phyloP scores from a whole-genome alignment of 495 filamentous ascomycete genomes.

The Penicillium tannophilum region DNA sequence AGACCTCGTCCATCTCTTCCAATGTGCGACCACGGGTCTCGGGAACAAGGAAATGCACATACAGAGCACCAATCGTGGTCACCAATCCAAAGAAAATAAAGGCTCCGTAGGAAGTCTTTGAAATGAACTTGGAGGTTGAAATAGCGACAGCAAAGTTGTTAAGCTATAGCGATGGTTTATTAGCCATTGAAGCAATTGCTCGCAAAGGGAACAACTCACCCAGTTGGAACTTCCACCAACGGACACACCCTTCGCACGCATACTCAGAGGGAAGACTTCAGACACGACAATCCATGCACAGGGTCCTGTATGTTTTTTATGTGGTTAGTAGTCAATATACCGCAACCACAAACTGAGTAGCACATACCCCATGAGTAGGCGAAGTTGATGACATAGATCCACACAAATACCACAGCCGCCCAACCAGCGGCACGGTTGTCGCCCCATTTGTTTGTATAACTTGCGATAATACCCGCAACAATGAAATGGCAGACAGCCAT shows the following conservation, averaged over 20 bases:
- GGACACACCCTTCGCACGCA: constrained; percentile 48
- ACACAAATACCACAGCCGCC: constrained; percentile 47
- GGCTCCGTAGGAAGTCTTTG: constrained; percentile 35
- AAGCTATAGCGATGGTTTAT: constrained; percentile 41
- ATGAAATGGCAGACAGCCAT: constrained; percentile 66
- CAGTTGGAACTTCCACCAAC: constrained; percentile 47
- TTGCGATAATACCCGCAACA: constrained; percentile 44
- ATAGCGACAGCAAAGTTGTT: constrained; percentile 50
- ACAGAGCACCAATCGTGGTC: constrained; percentile 49
- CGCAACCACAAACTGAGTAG: background rate
- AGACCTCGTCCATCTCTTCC: constrained; percentile 47
- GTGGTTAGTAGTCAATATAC: background rate
- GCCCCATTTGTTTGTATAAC: constrained; percentile 33
- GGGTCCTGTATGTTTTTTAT: constrained; percentile 20
- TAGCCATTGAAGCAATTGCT: background rate
- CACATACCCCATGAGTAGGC: constrained; percentile 45
- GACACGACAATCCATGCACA: constrained; percentile 46
- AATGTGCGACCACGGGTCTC: constrained; percentile 60
- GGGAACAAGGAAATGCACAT: constrained; percentile 54
- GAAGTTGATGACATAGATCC: constrained; percentile 48
- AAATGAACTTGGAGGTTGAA: constrained; percentile 41
- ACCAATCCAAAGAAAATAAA: constrained; percentile 51
- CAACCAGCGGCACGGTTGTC: constrained; percentile 37
- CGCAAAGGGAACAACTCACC: constrained; percentile 23
- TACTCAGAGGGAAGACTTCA: constrained; percentile 49